Conservation (phyloP, 208 protist species). For the Leishmania arabica region DNA sequence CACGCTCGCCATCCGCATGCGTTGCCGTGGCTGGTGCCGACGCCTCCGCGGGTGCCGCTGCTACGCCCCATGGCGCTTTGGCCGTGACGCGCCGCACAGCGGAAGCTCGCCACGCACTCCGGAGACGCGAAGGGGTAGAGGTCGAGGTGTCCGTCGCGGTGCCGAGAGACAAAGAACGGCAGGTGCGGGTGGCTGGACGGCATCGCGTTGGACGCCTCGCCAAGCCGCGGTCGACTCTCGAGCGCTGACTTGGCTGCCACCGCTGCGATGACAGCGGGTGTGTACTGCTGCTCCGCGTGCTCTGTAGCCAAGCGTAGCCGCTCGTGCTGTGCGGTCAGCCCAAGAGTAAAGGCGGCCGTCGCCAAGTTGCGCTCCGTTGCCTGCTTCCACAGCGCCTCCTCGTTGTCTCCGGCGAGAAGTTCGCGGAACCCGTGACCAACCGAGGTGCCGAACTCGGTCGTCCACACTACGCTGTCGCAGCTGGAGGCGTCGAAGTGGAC, state of each 20-base stretch:
- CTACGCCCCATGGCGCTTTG: neutral
- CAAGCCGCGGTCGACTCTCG: constrained; percentile 37
- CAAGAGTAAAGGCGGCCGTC: constrained; percentile 52
- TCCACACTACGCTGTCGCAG: constrained; percentile 83
- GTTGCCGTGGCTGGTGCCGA: neutral
- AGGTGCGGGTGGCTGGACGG: constrained; percentile 77
- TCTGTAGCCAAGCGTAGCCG: constrained; percentile 16
- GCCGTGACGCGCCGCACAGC: constrained; percentile 35
- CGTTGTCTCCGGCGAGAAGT: constrained; percentile 79
- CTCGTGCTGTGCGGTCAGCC: constrained; percentile 36
- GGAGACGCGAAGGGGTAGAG: constrained; percentile 78
- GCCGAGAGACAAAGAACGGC: constrained; percentile 72
- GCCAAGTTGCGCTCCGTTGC: constrained; percentile 67
- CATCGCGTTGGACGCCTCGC: constrained; percentile 28
- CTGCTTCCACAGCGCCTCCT: constrained; percentile 51
- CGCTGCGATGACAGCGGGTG: constrained; percentile 14
- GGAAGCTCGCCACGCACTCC: constrained; percentile 69
- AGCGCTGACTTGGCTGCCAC: constrained; percentile 27
- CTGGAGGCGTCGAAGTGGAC: constrained; percentile 76
- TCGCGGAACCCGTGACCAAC: constrained; percentile 77
- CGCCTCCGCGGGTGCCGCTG: neutral
- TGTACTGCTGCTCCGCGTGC: constrained; percentile 14
- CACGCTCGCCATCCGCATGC: constrained; percentile 16
- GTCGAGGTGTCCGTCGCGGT: constrained; percentile 72
- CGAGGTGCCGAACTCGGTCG: constrained; percentile 56